Evolutionary conservation across 257 asterid genomes (phyloP).

Genomic region (Ilex asprella): DNA sequence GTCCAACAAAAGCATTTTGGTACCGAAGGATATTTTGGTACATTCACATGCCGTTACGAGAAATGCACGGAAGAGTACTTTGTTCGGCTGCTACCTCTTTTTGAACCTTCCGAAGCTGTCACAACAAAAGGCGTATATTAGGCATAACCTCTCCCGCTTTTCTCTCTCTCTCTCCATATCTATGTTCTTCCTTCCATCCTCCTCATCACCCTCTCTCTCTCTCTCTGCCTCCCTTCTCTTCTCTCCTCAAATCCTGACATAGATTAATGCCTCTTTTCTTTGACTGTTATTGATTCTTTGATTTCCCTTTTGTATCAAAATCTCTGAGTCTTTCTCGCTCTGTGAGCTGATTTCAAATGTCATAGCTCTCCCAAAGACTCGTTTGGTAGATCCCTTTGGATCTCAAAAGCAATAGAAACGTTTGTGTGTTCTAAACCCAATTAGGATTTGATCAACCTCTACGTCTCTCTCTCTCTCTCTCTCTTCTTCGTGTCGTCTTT

Average conservation of each 20-base stretch:
- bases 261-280: background rate
- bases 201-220: background rate
- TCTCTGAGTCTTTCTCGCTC: too few relatives aligned
- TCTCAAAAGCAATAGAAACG: background rate
- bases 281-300: too few relatives aligned
- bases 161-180: background rate
- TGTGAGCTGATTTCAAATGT: too few relatives aligned
- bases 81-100: background rate
- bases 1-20: too few relatives aligned
- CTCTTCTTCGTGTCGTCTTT: background rate
- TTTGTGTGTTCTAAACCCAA: background rate
- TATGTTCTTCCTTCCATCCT: background rate
- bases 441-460: constrained; percentile 26
- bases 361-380: too few relatives aligned
- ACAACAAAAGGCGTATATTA: background rate
- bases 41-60: too few relatives aligned
- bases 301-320: too few relatives aligned
- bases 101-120: background rate
- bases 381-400: background rate
- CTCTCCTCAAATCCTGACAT: background rate
- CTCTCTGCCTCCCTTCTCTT: background rate
- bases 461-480: constrained; percentile 5
- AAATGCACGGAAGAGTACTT: too few relatives aligned
- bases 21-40: too few relatives aligned
- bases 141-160: background rate